A percentile compares a stretch with the other conserved stretches of the same genome.
phyloP scores from a whole-genome alignment of 1,284 basidiomycete species.

The Irpex rosettiformis region DNA sequence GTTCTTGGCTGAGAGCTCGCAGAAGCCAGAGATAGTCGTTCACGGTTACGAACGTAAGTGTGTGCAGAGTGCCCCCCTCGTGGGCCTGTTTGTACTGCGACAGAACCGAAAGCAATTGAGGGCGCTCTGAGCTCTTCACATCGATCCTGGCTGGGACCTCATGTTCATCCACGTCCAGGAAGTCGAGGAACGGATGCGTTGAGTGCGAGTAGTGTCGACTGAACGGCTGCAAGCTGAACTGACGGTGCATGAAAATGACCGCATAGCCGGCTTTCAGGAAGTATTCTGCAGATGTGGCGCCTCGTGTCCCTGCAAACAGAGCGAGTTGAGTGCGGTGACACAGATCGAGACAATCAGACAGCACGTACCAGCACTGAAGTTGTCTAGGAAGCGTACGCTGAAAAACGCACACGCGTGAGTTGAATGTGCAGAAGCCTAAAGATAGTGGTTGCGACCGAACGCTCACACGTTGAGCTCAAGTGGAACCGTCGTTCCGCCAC shows the following conservation, averaged over 20 bases:
- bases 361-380: slow-evolving; percentile 90
- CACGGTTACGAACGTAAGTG: slow-evolving; percentile 90
- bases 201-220: slow-evolving; percentile 97
- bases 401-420: slow-evolving; percentile 23
- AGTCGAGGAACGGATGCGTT: slow-evolving; percentile 95
- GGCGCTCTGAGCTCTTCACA: slow-evolving; percentile 64
- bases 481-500: slow-evolving; percentile 93
- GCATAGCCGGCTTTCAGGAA: slow-evolving; percentile 93
- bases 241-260: slow-evolving; percentile 97
- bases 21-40: slow-evolving; percentile 96
- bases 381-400: slow-evolving; percentile 97
- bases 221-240: slow-evolving; percentile 96
- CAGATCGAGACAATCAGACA: not conserved
- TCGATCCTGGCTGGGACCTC: slow-evolving; percentile 42
- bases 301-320: slow-evolving; percentile 73
- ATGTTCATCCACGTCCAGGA: slow-evolving; percentile 72
- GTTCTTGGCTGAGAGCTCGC: slow-evolving; percentile 74
- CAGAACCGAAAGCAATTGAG: slow-evolving; percentile 72
- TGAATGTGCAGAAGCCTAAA: slow-evolving; percentile 13
- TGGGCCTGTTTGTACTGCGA: slow-evolving; percentile 82
- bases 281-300: slow-evolving; percentile 97
- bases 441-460: slow-evolving; percentile 17
- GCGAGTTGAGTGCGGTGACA: not conserved
- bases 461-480: slow-evolving; percentile 95
- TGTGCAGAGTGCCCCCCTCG: slow-evolving; percentile 71